Evolutionary conservation across 140 eudicot genomes (phyloP), one percentile per base, ranked within the genome.

Genomic region (Bidens hawaiensis): DNA sequence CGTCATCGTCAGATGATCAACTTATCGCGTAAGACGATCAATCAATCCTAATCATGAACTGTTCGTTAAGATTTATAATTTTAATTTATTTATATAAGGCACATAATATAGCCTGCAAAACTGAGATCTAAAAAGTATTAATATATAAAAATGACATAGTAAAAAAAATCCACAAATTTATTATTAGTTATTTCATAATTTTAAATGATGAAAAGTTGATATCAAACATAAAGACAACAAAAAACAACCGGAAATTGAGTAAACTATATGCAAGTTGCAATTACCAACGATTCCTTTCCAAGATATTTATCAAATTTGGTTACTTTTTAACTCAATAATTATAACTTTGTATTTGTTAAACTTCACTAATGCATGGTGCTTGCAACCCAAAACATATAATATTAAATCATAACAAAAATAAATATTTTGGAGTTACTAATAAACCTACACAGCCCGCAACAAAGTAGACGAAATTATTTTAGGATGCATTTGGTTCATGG

Each of bases 111-210:
- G 59, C 50, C 38, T 57, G 60, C 55, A 45, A 19, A 27, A 17
- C 41, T 30, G 60, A 72, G 71, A 63, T 72, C 72, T 64, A 55
- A 21, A 63, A 72, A 23, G 60, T 11, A 53, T 64, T 51, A 17
- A 50, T 13, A 4, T 70, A 60, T 10, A 14, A 42, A 53, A 28
- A 72, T 53, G 77, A 72, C 77, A 69, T n/a, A n/a, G n/a, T n/a
- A 72, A 72, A n/a, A 4, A 53, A 45, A 22, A 31, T 18, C 64
- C 45, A 59, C 41, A 50, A 51, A 62, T 34, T 28, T 24, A 4
- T 28, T 1, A 38, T 69, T 14, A 46, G 15, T n/a, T 59, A 47
- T 46, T 53, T 53, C 4, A 22, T 56, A 34, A 54, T 33, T 25
- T 22, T 55, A 47, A 7, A 14, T 17, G 12, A 47, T 22, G 22